These are phyloP conservation scores for Penicillium vulpinum DNA, from an alignment of 2,329 filamentous ascomycete species.

Conservation along the genomic window DNA sequence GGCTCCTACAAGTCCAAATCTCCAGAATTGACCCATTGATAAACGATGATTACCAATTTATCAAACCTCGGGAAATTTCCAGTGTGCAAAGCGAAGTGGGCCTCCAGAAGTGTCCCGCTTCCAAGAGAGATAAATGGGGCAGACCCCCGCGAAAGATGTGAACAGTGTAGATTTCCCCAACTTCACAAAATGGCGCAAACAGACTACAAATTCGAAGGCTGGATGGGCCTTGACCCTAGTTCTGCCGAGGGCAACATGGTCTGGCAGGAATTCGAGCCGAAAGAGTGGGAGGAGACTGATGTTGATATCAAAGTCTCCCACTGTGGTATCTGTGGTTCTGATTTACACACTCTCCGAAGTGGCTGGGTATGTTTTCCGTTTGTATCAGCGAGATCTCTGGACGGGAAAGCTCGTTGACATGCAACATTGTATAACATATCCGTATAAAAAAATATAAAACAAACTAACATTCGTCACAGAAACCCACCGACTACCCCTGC, in stretches of 20 bases:
- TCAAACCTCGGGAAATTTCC: slow-evolving; percentile 13
- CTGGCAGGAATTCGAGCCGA: slow-evolving; percentile 61
- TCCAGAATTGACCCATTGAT: neutral
- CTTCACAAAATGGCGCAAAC: slow-evolving; percentile 23
- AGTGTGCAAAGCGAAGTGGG: slow-evolving; percentile 6
- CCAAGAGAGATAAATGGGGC: slow-evolving; percentile 18
- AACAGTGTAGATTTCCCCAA: neutral
- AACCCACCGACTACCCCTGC: slow-evolving; percentile 42
- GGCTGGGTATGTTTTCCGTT: slow-evolving; percentile 39
- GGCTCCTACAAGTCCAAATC: neutral
- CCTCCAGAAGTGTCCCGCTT: slow-evolving; percentile 9
- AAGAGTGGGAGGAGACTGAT: slow-evolving; percentile 66
- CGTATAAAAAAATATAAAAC: neutral
- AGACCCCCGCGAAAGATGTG: neutral
- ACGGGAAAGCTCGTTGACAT: neutral
- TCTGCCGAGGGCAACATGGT: slow-evolving; percentile 56
- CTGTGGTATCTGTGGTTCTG: slow-evolving; percentile 65
- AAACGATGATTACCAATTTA: slow-evolving; percentile 20
- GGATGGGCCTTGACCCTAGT: slow-evolving; percentile 54
- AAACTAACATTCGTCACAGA: slow-evolving; percentile 19
- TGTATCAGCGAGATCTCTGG: neutral
- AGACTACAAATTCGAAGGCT: slow-evolving; percentile 58
- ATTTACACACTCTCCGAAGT: slow-evolving; percentile 58
- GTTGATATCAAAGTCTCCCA: slow-evolving; percentile 65
- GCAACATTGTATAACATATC: neutral